Conservation (phyloP, 768 basidiomycete genomes). For the Boletus reticulatus region DNA sequence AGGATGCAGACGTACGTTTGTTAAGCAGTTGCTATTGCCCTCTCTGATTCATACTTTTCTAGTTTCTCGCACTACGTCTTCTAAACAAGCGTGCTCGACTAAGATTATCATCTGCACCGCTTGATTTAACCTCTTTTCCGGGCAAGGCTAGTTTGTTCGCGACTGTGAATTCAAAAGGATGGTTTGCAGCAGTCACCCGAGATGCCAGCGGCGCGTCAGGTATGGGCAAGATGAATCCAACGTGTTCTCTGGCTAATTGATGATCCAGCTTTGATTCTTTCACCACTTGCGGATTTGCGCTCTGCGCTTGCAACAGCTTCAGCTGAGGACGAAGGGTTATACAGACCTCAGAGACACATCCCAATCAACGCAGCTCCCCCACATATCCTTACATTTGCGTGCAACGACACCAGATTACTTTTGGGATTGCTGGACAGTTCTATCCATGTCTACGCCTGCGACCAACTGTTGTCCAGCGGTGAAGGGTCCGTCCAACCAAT, state of each 20-base stretch:
- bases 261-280: conserved; percentile 54
- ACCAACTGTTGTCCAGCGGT: conserved; percentile 47
- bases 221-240: conserved; percentile 22
- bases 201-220: conserved; percentile 36
- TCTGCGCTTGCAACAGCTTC: conserved; percentile 46
- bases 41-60: conserved; percentile 6
- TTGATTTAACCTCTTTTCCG: conserved; percentile 41
- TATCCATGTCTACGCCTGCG: conserved; percentile 58
- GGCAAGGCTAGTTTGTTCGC: conserved; percentile 55
- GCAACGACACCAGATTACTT: conserved; percentile 57
- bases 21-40: background rate
- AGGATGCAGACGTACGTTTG: conserved; percentile 30
- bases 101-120: conserved; percentile 51
- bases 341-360: conserved; percentile 53
- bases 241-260: background rate
- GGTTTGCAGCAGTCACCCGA: conserved; percentile 63
- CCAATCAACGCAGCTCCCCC: conserved; percentile 45
- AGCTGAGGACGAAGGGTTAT: conserved; percentile 37
- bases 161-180: conserved; percentile 57
- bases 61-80: conserved; percentile 41
- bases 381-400: conserved; percentile 54
- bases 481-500: conserved; percentile 44
- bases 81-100: conserved; percentile 65
- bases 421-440: conserved; percentile 59
- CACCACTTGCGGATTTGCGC: conserved; percentile 61